Conservation (phyloP, 2,329 filamentous ascomycete genomes). For the Fusarium nematophilum region DNA sequence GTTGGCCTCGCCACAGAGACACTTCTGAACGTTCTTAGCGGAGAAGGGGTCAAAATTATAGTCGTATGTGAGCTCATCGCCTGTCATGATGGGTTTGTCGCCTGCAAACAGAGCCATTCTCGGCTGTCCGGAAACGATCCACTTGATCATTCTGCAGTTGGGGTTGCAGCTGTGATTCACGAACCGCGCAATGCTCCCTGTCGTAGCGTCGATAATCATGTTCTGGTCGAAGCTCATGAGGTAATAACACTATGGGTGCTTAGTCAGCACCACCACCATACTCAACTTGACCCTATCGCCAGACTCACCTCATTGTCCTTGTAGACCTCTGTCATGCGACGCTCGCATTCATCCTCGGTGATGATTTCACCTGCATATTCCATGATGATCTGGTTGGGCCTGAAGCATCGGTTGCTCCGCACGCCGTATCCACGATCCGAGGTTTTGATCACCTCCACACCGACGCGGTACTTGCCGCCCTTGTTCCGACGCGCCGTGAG, state of each 20-base stretch:
- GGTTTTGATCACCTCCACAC: slow-evolving; percentile 95
- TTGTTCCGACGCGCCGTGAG: slow-evolving; percentile 79
- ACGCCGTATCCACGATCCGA: slow-evolving; percentile 90
- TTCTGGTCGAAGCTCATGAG: slow-evolving; percentile 99
- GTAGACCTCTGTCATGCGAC: slow-evolving; percentile 92
- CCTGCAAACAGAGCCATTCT: slow-evolving; percentile 98
- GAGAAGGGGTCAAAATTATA: slow-evolving; percentile 79
- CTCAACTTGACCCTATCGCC: neutral
- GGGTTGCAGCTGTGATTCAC: slow-evolving; percentile 98
- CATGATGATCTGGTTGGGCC: slow-evolving; percentile 94
- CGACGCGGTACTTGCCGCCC: slow-evolving; percentile 88
- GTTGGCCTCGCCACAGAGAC: slow-evolving; percentile 71
- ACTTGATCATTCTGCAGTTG: slow-evolving; percentile 98
- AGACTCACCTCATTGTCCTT: slow-evolving; percentile 86
- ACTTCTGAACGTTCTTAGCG: slow-evolving; percentile 75
- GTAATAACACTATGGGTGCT: slow-evolving; percentile 85
- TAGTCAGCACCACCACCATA: slow-evolving; percentile 16
- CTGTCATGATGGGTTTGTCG: slow-evolving; percentile 88
- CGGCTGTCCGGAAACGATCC: slow-evolving; percentile 92
- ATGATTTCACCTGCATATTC: slow-evolving; percentile 99
- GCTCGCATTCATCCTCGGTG: slow-evolving; percentile 91
- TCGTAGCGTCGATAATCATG: slow-evolving; percentile 97
- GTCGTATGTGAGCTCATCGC: slow-evolving; percentile 96
- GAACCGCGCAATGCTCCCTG: slow-evolving; percentile 95
- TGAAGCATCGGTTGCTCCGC: slow-evolving; percentile 87